These are phyloP conservation scores for Chytriomyces confervae DNA, from an alignment of 192 early-diverging fungal genomes.

Conservation along the genomic window DNA sequence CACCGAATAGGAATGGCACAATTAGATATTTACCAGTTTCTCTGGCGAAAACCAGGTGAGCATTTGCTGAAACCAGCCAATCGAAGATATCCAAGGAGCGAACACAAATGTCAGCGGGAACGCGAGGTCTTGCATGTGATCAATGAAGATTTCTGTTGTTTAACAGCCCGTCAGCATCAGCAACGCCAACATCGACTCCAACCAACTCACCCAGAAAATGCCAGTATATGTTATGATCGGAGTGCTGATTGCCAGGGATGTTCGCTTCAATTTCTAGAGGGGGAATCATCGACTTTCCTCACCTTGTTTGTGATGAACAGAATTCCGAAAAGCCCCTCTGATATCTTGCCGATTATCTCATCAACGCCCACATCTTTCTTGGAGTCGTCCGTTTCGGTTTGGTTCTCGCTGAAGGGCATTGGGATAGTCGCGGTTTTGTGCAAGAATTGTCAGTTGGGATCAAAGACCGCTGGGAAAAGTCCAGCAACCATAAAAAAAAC, in stretches of 20 bases:
- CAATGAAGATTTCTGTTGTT: constrained; percentile 42
- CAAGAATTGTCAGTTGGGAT: background rate
- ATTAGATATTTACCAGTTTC: constrained; percentile 33
- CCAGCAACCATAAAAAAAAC: background rate
- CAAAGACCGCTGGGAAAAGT: background rate
- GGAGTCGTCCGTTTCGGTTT: background rate
- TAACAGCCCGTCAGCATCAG: background rate
- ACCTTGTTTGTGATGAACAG: constrained; percentile 53
- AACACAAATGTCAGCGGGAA: constrained; percentile 39
- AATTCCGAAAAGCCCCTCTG: constrained; percentile 51
- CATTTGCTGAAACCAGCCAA: constrained; percentile 40
- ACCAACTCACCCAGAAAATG: constrained; percentile 21
- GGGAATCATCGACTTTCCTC: background rate
- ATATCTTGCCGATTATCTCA: constrained; percentile 34
- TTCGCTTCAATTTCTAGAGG: constrained; percentile 13
- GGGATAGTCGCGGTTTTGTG: background rate
- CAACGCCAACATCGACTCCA: background rate
- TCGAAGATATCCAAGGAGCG: constrained; percentile 47
- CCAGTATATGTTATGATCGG: constrained; percentile 30
- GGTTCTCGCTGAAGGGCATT: background rate
- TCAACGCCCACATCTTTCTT: constrained; percentile 30
- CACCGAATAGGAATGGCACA: background rate
- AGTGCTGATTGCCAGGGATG: constrained; percentile 40
- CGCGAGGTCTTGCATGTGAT: constrained; percentile 54
- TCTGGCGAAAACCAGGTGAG: constrained; percentile 48